Percentiles rank a stretch among this genome's conserved stretches.
These are phyloP conservation scores for Phalaenopsis aphrodite DNA, from an alignment of 106 monocot genomes.

Conservation along the genomic window DNA sequence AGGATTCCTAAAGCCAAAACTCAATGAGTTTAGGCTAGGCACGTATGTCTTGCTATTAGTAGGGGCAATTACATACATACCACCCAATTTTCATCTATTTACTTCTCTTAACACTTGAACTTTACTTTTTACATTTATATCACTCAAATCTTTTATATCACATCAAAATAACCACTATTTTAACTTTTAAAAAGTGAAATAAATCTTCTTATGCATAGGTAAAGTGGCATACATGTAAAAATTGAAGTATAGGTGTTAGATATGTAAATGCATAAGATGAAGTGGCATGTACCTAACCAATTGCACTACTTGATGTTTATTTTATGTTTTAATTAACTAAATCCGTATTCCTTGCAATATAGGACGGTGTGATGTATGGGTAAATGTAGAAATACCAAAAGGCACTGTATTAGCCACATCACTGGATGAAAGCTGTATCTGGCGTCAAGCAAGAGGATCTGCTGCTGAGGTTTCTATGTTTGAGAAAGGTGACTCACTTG, in stretches of 20 bases:
- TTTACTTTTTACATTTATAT: too few species aligned
- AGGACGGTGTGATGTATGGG: conserved; percentile 67
- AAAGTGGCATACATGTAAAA: too few species aligned
- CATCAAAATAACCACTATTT: too few species aligned
- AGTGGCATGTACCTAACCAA: background rate
- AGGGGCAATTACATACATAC: too few species aligned
- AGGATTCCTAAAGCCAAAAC: background rate
- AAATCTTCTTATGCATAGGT: too few species aligned
- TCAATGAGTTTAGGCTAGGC: background rate
- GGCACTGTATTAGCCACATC: conserved; percentile 48
- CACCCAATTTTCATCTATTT: too few species aligned
- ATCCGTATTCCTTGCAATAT: background rate
- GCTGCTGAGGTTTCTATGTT: conserved; percentile 43
- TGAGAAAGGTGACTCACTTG: conserved; percentile 13
- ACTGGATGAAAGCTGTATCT: conserved; percentile 50
- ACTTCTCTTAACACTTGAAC: too few species aligned
- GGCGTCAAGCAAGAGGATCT: conserved; percentile 83
- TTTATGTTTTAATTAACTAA: background rate
- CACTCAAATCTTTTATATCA: too few species aligned
- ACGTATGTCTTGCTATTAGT: too few species aligned
- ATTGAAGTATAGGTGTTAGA: too few species aligned
- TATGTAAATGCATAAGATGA: too few species aligned
- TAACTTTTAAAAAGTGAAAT: too few species aligned
- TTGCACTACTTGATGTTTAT: background rate
- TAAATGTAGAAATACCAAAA: conserved; percentile 48